Base-by-base conservation (phyloP, 2,329 filamentous ascomycete genomes). In the Pestalotiopsis sp. region DNA sequence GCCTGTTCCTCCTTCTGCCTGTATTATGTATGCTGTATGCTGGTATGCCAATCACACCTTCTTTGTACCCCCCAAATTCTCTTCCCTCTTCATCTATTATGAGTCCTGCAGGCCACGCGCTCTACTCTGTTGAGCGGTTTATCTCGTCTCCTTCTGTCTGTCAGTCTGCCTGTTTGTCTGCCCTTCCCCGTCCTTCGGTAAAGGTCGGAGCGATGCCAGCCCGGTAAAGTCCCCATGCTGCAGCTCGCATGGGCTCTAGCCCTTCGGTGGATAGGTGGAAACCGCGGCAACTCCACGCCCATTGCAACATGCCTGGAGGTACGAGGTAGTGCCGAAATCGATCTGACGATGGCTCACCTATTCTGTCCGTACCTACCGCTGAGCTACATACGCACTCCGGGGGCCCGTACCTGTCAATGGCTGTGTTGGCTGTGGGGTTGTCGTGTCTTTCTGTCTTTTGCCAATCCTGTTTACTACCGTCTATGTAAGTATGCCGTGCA, bases 241-340 rank as follows among this genome's bases (percentile, higher is more conserved):
- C 41, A 31, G 63, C 45, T 56, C 36, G 63, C 64, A 66, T 59
- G 57, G 45, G n/a, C 64, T 66, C 64, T 59, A 61, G 36, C 17
- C 64, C 36, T 36, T 66, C 64, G 56, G 64, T 66, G 52, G 64
- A 61, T 59, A 66, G 45, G 64, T 66, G 64, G 64, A 66, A 52
- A 66, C 64, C 64, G 64, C 64, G 64, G 64, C 64, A 60, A 66
- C 52, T 61, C 64, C 64, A 56, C 36, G 63, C 36, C 13, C 17
- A 36, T 38, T 66, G 64, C 64, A 23, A 66, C 64, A 45, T 52
- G 20, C 45, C 45, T 52, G 17, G 45, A 52, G 45, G 45, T 66
- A 66, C 45, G 45, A 52, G 45, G 45, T 66, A 66, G 64, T 66
- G 64, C 64, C 36, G 61, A 64, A 39, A 36, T 2, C n/a, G 49